These are phyloP conservation scores for Cicer yamashitae DNA, from an alignment of 306 rosid genomes.

Conservation along the genomic window DNA sequence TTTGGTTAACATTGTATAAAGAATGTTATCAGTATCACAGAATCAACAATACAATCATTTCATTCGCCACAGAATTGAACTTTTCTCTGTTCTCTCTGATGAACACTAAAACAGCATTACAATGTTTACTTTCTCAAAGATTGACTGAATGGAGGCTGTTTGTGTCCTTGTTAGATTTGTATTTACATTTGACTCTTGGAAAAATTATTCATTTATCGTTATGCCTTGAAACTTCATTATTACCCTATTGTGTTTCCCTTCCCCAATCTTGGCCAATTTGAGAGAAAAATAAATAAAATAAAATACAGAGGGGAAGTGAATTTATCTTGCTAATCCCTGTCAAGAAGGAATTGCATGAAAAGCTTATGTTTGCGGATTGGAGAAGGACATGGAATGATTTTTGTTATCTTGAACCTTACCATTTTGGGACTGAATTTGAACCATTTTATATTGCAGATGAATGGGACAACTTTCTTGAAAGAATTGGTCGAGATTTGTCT, in stretches of 20 bases:
- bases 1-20: background rate
- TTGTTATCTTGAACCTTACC: background rate
- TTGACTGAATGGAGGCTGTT: slow-evolving; percentile 12
- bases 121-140: background rate
- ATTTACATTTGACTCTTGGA: background rate
- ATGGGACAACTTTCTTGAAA: slow-evolving; percentile 91
- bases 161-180: background rate
- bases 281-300: background rate
- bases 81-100: background rate
- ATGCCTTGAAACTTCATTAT: slow-evolving; percentile 4
- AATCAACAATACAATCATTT: background rate
- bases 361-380: slow-evolving; percentile 9
- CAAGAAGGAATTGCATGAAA: slow-evolving; percentile 8
- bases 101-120: background rate
- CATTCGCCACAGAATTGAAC: background rate
- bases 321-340: slow-evolving; percentile 22
- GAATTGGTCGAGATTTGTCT: slow-evolving; percentile 76
- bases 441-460: slow-evolving; percentile 65
- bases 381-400: slow-evolving; percentile 11
- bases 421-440: slow-evolving; percentile 4
- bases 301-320: slow-evolving; percentile 7
- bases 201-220: background rate
- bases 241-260: slow-evolving; percentile 16
- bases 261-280: slow-evolving; percentile 1
- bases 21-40: background rate